phyloP scores from a whole-genome alignment of 139 green algal species.

The Tetradesmus lagerheimii region DNA sequence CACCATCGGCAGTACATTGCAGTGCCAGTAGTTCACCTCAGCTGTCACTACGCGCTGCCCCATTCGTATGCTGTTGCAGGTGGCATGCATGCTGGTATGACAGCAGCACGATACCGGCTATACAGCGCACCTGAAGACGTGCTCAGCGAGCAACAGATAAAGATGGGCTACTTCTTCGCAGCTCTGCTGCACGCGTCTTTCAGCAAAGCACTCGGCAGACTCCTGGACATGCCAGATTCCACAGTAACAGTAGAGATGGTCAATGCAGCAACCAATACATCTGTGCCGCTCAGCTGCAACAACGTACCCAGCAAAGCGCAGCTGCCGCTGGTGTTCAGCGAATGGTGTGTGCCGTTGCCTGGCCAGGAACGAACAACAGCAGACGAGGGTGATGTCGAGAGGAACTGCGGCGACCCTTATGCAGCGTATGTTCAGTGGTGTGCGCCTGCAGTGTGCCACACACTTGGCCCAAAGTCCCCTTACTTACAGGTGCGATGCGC shows the following conservation, averaged over 20 bases:
- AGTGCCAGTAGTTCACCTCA: too few species aligned
- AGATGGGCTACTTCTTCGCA: not conserved
- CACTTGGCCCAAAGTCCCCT: not conserved
- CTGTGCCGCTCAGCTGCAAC: not conserved
- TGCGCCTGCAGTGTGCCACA: conserved; percentile 4
- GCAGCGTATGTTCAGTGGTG: not conserved
- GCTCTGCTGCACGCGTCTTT: not conserved
- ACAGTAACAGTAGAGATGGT: not conserved
- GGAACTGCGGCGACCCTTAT: not conserved
- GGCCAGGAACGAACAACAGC: too few species aligned
- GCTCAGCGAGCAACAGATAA: not conserved
- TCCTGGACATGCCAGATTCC: not conserved
- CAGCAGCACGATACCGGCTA: not conserved
- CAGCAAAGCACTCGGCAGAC: not conserved
- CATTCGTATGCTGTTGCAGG: too few species aligned
- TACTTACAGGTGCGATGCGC: not conserved
- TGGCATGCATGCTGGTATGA: too few species aligned
- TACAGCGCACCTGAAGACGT: not conserved
- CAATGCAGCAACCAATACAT: not conserved
- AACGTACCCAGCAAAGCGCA: not conserved
- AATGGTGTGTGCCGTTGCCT: not conserved
- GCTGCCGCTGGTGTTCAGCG: not conserved
- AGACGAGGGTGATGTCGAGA: not conserved
- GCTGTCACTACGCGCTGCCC: too few species aligned
- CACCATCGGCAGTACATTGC: too few species aligned